Base-by-base conservation (phyloP, 768 basidiomycete genomes). In the Rhodotorula graminis region DNA sequence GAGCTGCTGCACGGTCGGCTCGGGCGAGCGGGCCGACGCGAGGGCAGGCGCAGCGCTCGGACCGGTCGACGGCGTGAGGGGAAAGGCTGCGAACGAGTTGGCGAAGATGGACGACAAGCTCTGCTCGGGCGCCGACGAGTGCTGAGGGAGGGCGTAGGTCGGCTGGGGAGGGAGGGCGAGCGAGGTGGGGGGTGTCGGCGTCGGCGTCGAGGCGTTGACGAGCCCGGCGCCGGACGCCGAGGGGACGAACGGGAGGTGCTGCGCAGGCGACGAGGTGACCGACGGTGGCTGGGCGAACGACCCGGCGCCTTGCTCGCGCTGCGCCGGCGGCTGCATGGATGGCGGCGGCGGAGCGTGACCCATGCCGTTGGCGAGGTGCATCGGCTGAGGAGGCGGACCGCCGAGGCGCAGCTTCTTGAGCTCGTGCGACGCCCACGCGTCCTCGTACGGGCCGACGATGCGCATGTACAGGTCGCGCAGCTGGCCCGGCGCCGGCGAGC, bases 401-500 rank as follows among this genome's bases (percentile, higher is more conserved):
- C 44, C 21, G 27, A 67, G 53, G 42, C 37, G 42, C n/a, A 31
- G 59, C 50, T 61, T 29, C 50, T 62, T 65, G 50, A 71, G 33
- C 53, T 66, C 49, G 31, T 42, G 19, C 15, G 31, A 25, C 14
- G 65, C 29, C 70, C 70, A 71, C 14, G 4, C 2, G 55, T 71
- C 70, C 61, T 71, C 70, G 65, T 56, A 67, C 27, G 55, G 55
- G 8, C 33, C 18, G 44, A 71, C 27, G n/a, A 58, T 19, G 12
- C 65, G 70, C 33, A 66, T 25, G 47, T 71, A 71, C 33, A 71
- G 65, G 33, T 71, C 65, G 21, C 61, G 61, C 47, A 71, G 27
- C 21, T 46, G 60, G 14, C 18, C 25, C 18, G 65, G 64, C 8
- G 27, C 29, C 8, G 31, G 27, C 2, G 70, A 16, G 4, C 60